Base-by-base conservation (phyloP, 2,329 filamentous ascomycete species). In the Venturia oleaginea region DNA sequence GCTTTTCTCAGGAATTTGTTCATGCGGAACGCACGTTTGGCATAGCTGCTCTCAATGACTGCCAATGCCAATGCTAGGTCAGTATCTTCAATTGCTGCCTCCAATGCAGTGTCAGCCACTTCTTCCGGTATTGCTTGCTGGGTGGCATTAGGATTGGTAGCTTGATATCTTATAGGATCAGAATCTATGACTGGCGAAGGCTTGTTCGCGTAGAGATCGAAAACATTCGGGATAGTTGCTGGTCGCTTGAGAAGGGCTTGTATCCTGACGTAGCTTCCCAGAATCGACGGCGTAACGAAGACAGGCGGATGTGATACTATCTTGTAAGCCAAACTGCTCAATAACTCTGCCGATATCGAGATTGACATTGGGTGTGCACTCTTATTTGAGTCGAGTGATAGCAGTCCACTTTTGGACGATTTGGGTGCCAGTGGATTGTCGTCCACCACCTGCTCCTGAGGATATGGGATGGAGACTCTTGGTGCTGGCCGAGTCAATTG, bases 161-260 rank as follows among this genome's bases (percentile, higher is more conserved):
- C 74, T 48, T 78, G 79, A 71, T 86, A 91, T 67, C 77, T 77
- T 62, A 90, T 78, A 10, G 83, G 82, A 19, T 82, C 83, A 22
- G 83, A 81, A 61, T 81, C 80, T 70, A 85, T 79, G 61, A 82
- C 77, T 2, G 92, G 89, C 67, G 86, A 79, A 11, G 90, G 88
- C 76, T 97, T 99, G 69, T 85, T 84, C 60, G 91, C 90, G 74
- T 93, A 97, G 63, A 97, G 81, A 64, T 86, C 79, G 71, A 99
- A 88, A 51, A 92, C 85, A 66, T 87, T 84, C 7, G 93, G 91
- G 67, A 97, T 84, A 55, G 89, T 86, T 68, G 90, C 85, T 2
- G 91, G 87, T 65, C 83, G 86, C 67, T 86, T 84, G 54, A 97
- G 83, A 13, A 86, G 81, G 34, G 86, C 81, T 74, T 96, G 91